These are phyloP conservation scores for Bullera alba DNA, from an alignment of 768 basidiomycete genomes.

Conservation along the genomic window DNA sequence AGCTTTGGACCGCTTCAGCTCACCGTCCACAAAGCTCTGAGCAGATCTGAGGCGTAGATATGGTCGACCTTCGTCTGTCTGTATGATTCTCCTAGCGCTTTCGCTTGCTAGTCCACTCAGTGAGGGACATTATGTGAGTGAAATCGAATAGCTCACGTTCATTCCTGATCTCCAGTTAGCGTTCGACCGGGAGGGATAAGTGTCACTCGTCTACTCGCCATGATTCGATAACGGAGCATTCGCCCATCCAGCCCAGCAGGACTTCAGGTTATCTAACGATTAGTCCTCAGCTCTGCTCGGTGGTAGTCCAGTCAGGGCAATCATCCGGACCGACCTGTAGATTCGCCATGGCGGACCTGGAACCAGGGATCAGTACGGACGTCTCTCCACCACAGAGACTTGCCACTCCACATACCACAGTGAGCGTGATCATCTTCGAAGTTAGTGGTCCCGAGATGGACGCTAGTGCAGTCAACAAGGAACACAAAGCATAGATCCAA, in stretches of 20 bases:
- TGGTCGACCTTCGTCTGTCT: slow-evolving; percentile 30
- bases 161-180: slow-evolving; percentile 24
- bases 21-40: slow-evolving; percentile 48
- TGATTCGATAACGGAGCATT: slow-evolving; percentile 45
- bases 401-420: slow-evolving; percentile 6
- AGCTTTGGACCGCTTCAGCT: too few relatives aligned
- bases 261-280: slow-evolving; percentile 36
- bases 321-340: slow-evolving; percentile 28
- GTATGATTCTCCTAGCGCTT: slow-evolving; percentile 39
- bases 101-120: slow-evolving; percentile 43
- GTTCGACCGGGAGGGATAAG: background rate
- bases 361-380: background rate
- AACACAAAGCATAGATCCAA: too few relatives aligned
- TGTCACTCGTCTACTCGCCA: slow-evolving; percentile 26
- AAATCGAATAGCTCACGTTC: slow-evolving; percentile 26
- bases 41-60: slow-evolving; percentile 47
- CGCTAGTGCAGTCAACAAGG: too few relatives aligned
- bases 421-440: slow-evolving; percentile 13
- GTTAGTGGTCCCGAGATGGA: too few relatives aligned
- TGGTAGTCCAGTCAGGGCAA: background rate
- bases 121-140: background rate
- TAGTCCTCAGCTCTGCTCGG: background rate
- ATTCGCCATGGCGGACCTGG: slow-evolving; percentile 43
- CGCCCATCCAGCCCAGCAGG: slow-evolving; percentile 45
- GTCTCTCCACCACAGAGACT: background rate